Evolutionary conservation across 1,284 basidiomycete species (phyloP).

Genomic region (Phellopilus nigrolimitatus): DNA sequence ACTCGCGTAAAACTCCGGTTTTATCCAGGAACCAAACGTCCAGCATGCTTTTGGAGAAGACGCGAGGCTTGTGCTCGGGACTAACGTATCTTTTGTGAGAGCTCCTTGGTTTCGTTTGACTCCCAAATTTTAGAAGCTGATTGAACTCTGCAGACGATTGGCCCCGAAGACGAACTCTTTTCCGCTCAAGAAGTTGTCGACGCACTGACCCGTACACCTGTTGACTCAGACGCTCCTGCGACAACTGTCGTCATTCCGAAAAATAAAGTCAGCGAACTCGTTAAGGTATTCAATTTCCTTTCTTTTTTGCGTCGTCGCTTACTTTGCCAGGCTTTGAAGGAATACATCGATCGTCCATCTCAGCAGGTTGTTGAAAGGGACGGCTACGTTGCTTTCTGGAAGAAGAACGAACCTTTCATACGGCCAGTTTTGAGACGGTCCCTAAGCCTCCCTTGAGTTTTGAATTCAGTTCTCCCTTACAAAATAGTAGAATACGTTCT

Average conservation of each 20-base stretch:
- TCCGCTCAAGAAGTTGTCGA: constrained; percentile 3
- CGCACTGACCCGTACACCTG: background rate
- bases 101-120: background rate
- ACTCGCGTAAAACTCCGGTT: background rate
- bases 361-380: constrained; percentile 5
- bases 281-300: constrained; percentile 1
- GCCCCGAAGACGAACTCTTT: constrained; percentile 5
- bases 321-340: background rate
- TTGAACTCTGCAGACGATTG: constrained; percentile 2
- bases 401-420: constrained; percentile 10
- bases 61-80: constrained; percentile 4
- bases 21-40: background rate
- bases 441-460: constrained; percentile 10
- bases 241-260: constrained; percentile 4
- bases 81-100: constrained; percentile 6
- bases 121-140: background rate
- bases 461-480: too few relatives aligned
- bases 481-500: too few relatives aligned
- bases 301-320: background rate
- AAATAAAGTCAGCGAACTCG: constrained; percentile 1
- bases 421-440: constrained; percentile 11
- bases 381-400: constrained; percentile 7
- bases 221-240: background rate
- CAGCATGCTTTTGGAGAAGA: constrained; percentile 1
- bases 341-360: constrained; percentile 2